Base-by-base conservation (phyloP, 805 yeast species). In the Lipomyces yamadae region DNA sequence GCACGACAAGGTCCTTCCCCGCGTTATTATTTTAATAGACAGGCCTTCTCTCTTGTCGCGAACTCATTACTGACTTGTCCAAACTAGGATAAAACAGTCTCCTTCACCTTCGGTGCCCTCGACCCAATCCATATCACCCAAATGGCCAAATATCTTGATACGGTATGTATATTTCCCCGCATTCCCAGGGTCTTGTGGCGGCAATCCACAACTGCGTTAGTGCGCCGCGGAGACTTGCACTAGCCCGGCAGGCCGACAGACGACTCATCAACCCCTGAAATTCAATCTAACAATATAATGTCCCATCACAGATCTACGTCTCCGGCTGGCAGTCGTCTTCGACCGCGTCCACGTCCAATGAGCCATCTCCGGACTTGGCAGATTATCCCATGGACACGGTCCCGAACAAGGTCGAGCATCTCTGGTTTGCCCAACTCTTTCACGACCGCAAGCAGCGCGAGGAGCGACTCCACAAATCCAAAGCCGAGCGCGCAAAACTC, bases 321-420 rank as follows among this genome's bases (percentile, higher is more conserved):
- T 90, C 96, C 54, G 99, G 99, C 62, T 94, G 99, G 99, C 99
- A 94, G 83, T 93, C 97, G 79, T 92, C 97, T 58, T 92, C 98
- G 30, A 94, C 98, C 63, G 98, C 98, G 62, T 92, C 98, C 18
- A 91, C 97, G 54, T 91, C 97, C 53, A 94, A 94, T 78, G 98
- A 94, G 82, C 99, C 98, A 45, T 91, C 97, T 54, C 98, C 98
- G 65, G 99, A 94, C 83, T 85, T 94, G 76, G 99, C 99, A 62
- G 99, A 94, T 81, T 94, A 94, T 80, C 99, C 99, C 67, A 90
- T 90, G 90, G 98, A 94, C 80, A 94, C 99, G 37, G 99, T 94
- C 70, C 99, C 99, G 76, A 93, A 93, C 84, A 94, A 94, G 84
- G 97, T 92, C 73, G 96, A 94, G 80, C 98, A 94, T 78, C 84